Conservation (phyloP, 2,329 filamentous ascomycete genomes). For the Diaporthe eres region DNA sequence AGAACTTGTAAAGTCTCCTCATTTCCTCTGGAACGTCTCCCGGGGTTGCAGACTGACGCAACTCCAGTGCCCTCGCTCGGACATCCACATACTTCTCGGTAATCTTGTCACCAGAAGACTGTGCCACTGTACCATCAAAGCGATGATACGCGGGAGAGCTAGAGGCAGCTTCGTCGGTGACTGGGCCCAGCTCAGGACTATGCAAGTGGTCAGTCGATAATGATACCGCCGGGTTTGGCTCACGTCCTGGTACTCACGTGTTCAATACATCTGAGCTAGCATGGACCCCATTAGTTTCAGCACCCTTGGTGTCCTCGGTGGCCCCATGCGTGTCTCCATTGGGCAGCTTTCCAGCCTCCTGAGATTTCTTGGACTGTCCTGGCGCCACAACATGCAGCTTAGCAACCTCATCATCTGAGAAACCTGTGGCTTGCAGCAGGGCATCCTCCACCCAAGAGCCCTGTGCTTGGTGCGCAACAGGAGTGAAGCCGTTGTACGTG, state of each 20-base stretch:
- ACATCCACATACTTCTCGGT: conserved; percentile 53
- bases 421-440: conserved; percentile 51
- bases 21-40: conserved; percentile 67
- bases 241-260: conserved; percentile 33
- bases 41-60: conserved; percentile 51
- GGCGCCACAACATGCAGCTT: conserved; percentile 48
- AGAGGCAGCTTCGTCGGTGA: conserved; percentile 22
- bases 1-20: conserved; percentile 80
- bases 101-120: conserved; percentile 41
- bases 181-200: conserved; percentile 38
- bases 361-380: conserved; percentile 21
- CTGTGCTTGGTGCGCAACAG: not conserved
- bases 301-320: conserved; percentile 18
- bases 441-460: conserved; percentile 22
- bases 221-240: not conserved
- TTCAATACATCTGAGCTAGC: conserved; percentile 13
- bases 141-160: conserved; percentile 36
- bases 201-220: conserved; percentile 31
- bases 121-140: conserved; percentile 34
- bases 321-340: conserved; percentile 32
- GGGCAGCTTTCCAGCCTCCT: conserved; percentile 22
- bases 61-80: conserved; percentile 55
- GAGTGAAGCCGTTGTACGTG: conserved; percentile 7
- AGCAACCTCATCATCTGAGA: conserved; percentile 50
- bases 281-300: conserved; percentile 38